Percentiles rank a stretch among this genome's conserved stretches.
These are phyloP conservation scores for Candida cerambycidarum DNA, from an alignment of 805 yeast species.

Conservation along the genomic window DNA sequence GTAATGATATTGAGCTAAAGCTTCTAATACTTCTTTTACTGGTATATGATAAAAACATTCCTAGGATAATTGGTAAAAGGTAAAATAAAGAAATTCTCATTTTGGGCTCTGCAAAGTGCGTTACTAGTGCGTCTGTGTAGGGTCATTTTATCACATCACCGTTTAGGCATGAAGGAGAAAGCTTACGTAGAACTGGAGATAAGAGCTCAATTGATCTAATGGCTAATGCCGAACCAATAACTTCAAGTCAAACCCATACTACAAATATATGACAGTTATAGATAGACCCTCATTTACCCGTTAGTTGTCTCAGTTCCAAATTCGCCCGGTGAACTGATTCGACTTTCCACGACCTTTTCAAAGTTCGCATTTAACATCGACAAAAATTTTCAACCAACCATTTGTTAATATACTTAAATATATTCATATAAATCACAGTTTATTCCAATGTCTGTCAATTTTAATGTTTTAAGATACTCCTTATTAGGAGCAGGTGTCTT, in stretches of 20 bases:
- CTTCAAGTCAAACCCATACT: no score
- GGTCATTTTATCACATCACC: neutral
- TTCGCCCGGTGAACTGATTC: neutral
- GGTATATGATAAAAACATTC: constrained; percentile 14
- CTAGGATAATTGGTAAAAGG: constrained; percentile 11
- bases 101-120: neutral
- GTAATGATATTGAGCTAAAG: constrained; percentile 2
- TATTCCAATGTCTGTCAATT: constrained; percentile 19
- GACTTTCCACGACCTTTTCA: constrained; percentile 1
- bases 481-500: constrained; percentile 84
- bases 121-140: neutral
- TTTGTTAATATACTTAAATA: constrained; percentile 2
- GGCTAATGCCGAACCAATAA: no score
- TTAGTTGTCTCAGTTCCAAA: neutral
- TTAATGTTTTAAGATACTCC: constrained; percentile 88
- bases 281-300: constrained; percentile 2
- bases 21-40: constrained; percentile 3
- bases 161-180: no score
- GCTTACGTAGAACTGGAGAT: no score
- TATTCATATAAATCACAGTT: neutral
- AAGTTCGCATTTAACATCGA: constrained; percentile 5
- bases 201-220: no score
- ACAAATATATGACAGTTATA: no score
- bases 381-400: constrained; percentile 11
- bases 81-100: constrained; percentile 8